A percentile compares a stretch with the other conserved stretches of the same genome.
Conservation (phyloP, 495 filamentous ascomycete species). For the Podospora bellae-mahoneyi region DNA sequence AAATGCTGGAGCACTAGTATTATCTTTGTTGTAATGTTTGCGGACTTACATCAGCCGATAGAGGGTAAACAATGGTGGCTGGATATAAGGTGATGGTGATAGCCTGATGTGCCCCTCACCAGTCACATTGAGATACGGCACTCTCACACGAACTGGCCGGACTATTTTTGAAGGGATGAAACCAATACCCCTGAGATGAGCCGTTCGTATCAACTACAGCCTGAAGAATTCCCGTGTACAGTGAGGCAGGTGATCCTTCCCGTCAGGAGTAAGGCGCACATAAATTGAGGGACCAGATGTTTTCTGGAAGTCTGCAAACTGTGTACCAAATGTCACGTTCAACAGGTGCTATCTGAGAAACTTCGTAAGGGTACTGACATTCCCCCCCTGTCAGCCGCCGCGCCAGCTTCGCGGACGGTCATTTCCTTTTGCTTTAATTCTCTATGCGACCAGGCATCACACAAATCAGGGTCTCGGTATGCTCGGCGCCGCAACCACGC, state of each 20-base stretch:
- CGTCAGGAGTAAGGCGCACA: background rate
- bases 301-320: background rate
- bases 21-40: background rate
- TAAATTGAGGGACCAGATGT: background rate
- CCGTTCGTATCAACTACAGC: background rate
- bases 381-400: background rate
- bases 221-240: background rate
- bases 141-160: background rate
- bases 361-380: background rate
- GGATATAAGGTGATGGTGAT: background rate
- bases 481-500: background rate
- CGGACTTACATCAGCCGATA: background rate
- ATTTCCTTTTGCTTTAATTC: background rate
- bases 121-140: background rate
- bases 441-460: background rate
- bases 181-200: conserved; percentile 5
- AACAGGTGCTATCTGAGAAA: background rate
- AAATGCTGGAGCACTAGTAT: background rate
- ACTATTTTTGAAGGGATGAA: conserved; percentile 1
- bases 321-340: background rate
- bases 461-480: background rate
- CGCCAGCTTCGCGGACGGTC: background rate
- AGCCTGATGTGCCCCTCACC: background rate
- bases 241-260: conserved; percentile 3
- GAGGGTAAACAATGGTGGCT: background rate